Evolutionary conservation across 2,329 filamentous ascomycete species (phyloP), one percentile per base, ranked within the genome.

Genomic region (Sclerotinia minor): DNA sequence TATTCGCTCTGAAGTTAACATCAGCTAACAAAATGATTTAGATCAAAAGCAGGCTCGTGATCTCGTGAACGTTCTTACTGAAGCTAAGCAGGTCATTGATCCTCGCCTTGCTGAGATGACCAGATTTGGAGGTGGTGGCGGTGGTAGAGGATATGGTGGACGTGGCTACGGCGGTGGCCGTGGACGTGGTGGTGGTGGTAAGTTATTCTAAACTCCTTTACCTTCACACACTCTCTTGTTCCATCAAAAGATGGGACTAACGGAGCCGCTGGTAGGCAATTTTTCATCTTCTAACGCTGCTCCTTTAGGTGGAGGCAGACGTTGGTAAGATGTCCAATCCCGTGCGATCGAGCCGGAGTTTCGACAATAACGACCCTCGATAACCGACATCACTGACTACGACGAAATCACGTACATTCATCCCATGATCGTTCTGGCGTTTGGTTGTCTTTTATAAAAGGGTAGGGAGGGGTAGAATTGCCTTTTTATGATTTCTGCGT

Each of bases 61-160:
- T 83, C 89, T 99, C 78, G 89, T 99, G 75, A 86, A 87, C 76
- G 92, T 99, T 76, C 90, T 99, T 75, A 89, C 89, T 78, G 95
- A 99, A 83, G 94, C 95, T 73, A 98, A 98, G 85, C 95, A 99
- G 84, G 90, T 96, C 81, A 94, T 99, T 80, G 95, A 98, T 77
- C 95, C 95, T 78, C 91, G 93, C 80, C 90, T 99, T 72, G 88
- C 89, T 72, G 95, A 99, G 85, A 98, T 99, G 95, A 89, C 88
- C 75, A 91, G 95, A 80, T 98, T 94, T 79, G 88, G 92, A 73
- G 84, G 87, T 73, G 82, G 84, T 71, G 80, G 84, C 71, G 82
- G 85, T 54, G 74, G 76, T 41, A 65, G 73, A 49, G 57, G 71
- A n/a, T 70, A 70, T 3, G 72, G 74, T 55, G 74, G 74, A 61